Evolutionary conservation across 2,329 filamentous ascomycete species (phyloP).

Genomic region (Tricladium varicosporioides): DNA sequence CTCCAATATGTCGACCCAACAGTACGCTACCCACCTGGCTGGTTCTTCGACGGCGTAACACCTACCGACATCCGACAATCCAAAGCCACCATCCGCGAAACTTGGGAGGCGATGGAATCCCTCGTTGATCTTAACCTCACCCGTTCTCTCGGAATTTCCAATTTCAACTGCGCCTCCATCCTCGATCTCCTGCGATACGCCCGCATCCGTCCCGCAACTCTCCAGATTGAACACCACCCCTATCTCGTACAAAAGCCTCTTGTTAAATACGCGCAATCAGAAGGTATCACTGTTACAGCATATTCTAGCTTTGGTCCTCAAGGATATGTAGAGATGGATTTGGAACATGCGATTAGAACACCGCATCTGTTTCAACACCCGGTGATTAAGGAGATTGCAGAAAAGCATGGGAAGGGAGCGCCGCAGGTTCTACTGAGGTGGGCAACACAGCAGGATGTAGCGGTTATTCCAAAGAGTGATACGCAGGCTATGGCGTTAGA

Average conservation of each 20-base stretch:
- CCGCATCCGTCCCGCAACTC: slow-evolving; percentile 68
- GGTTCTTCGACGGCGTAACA: slow-evolving; percentile 59
- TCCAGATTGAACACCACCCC: slow-evolving; percentile 90
- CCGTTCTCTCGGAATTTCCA: slow-evolving; percentile 75
- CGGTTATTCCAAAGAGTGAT: slow-evolving; percentile 79
- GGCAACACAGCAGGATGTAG: slow-evolving; percentile 79
- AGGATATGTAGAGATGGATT: slow-evolving; percentile 74
- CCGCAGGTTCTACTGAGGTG: slow-evolving; percentile 83
- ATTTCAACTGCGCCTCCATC: slow-evolving; percentile 76
- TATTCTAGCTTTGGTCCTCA: slow-evolving; percentile 83
- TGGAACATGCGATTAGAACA: slow-evolving; percentile 63
- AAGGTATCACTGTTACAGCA: slow-evolving; percentile 74
- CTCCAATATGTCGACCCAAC: slow-evolving; percentile 81
- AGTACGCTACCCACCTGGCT: slow-evolving; percentile 77
- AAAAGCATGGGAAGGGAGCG: slow-evolving; percentile 69
- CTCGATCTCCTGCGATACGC: slow-evolving; percentile 80
- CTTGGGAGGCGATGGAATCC: slow-evolving; percentile 77
- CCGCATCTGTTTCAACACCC: slow-evolving; percentile 70
- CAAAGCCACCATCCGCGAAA: slow-evolving; percentile 75
- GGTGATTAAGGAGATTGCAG: slow-evolving; percentile 61
- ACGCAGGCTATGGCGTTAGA: slow-evolving; percentile 53
- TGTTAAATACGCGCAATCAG: slow-evolving; percentile 63
- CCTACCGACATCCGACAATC: slow-evolving; percentile 58
- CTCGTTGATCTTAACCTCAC: slow-evolving; percentile 68
- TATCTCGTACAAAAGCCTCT: slow-evolving; percentile 77